Percentiles rank a stretch among this genome's conserved stretches.
phyloP scores from a whole-genome alignment of 805 yeast genomes.

The Pichia eremophila region DNA sequence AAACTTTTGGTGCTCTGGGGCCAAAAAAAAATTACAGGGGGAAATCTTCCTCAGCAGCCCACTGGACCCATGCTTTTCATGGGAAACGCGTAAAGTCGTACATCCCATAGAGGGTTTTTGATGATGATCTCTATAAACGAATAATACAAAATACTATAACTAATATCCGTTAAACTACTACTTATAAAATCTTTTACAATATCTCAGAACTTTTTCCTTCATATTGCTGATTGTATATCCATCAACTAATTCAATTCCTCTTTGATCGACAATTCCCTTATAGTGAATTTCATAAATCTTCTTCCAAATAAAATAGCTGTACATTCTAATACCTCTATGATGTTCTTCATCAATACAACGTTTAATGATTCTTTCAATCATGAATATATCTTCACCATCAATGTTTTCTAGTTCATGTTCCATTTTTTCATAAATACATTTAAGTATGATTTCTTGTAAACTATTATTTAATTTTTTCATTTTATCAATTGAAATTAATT shows the following conservation, averaged over 20 bases:
- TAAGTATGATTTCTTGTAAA: conserved; percentile 5
- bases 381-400: conserved; percentile 10
- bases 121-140: too few relatives aligned
- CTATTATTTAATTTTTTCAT: background rate
- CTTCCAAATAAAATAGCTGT: conserved; percentile 5
- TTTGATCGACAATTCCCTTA: background rate
- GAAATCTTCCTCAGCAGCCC: too few relatives aligned
- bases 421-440: conserved; percentile 1
- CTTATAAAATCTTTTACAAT: background rate
- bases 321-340: conserved; percentile 6
- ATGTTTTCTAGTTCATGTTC: background rate
- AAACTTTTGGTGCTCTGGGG: too few relatives aligned
- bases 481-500: background rate
- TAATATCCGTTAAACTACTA: too few relatives aligned
- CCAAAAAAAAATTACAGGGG: too few relatives aligned
- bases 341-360: background rate
- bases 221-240: conserved; percentile 4
- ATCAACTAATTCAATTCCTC: conserved; percentile 10
- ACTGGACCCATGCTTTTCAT: too few relatives aligned
- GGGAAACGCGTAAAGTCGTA: too few relatives aligned
- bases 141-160: background rate
- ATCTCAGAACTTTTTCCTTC: background rate
- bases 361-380: conserved; percentile 6
- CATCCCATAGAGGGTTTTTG: too few relatives aligned
- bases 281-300: conserved; percentile 3